Base-by-base conservation (phyloP, 257 asterid genomes). In the Cinchona pubescens region DNA sequence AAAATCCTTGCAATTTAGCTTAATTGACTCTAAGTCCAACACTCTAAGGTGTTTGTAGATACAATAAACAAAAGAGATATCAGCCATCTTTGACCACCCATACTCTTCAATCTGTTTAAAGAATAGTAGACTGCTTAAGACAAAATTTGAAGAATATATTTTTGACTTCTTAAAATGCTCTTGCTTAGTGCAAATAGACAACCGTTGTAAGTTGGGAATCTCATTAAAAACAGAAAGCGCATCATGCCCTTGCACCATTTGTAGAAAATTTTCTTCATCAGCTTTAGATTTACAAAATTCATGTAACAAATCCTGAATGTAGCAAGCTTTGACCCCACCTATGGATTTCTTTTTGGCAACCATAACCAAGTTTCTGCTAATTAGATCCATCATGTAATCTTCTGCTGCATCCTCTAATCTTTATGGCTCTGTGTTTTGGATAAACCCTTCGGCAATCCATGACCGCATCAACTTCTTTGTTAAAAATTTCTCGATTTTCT, bases 401-500 rank as follows among this genome's bases (percentile, higher is more conserved):
- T 40, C 45, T n/a, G 73, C 73, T 56, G 53, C 18, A 34, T 51
- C 62, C 64, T 51, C 75, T 8, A 19, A 5, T 42, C 48, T 53
- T 18, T 8, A 32, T 3, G 12, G 3, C 18, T 3, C 6, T 1
- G n/a, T 6, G 8, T 35, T 51, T 23, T 37, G 49, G 5, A 71
- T 11, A 34, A 71, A 53, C 5, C 75, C 65, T 71, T 71, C 75
- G n/a, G 75, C 65, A 35, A 71, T 51, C 75, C 75, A 71, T 35
- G 53, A 35, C 12, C 21, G 45, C 64, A 4, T 9, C 51, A 71
- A 53, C 1, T 21, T 71, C 32, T 71, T 34, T 7, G 42, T 42
- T 7, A 14, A 8, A 8, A 71, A n/a, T 71, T 9, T 19, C 13
- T 19, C 0, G 6, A 18, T 34, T 65, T 43, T 53, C 35, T 51